These are phyloP conservation scores for Thalassiosira pacifica DNA, from an alignment of 352 stramenopile genomes.

Conservation along the genomic window DNA sequence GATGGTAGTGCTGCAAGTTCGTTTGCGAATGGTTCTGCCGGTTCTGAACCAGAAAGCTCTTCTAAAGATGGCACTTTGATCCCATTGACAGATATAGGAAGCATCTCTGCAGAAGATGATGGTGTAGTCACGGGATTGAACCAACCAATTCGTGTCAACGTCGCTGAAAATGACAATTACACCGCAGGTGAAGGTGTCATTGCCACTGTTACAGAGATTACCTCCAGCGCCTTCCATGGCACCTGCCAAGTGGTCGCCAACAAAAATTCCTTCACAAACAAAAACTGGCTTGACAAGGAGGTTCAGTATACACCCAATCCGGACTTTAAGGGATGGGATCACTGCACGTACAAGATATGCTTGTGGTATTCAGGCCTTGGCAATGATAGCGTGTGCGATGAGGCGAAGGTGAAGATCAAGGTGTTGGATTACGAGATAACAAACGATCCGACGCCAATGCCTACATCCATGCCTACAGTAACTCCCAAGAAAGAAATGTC, in stretches of 20 bases:
- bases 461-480: background rate
- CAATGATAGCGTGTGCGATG: conserved; percentile 32
- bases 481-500: background rate
- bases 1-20: conserved; percentile 17
- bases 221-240: conserved; percentile 17
- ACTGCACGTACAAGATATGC: conserved; percentile 47
- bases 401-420: conserved; percentile 16
- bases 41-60: no score
- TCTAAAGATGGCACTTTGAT: no score
- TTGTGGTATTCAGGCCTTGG: background rate
- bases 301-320: conserved; percentile 46
- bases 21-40: no score
- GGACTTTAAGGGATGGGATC: conserved; percentile 32
- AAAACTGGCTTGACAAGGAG: no score
- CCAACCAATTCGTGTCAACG: conserved; percentile 3
- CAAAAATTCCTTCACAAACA: no score
- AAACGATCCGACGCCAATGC: background rate
- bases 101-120: background rate
- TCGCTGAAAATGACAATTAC: conserved; percentile 19
- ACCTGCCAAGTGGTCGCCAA: conserved; percentile 19
- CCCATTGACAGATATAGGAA: no score
- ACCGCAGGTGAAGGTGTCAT: background rate
- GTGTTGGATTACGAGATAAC: background rate
- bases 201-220: conserved; percentile 1
- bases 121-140: background rate